Base-by-base conservation (phyloP, 148 eudicot species). In the Cornus suecica region DNA sequence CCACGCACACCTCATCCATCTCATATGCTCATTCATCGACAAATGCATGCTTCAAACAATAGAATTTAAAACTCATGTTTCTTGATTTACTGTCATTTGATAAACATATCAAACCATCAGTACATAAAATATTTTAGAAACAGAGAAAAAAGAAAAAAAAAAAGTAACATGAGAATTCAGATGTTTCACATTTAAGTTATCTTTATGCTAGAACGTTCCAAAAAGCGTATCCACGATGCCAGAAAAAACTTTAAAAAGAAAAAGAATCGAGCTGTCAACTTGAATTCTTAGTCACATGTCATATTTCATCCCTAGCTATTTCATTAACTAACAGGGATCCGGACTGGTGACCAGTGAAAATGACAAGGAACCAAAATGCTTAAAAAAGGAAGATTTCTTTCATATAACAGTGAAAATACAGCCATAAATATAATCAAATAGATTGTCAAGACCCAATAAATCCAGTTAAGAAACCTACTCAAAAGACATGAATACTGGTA, bases 401-500 rank as follows among this genome's bases (percentile, higher is more conserved):
- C 1, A 32, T 32, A 32, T 52, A 14, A 32, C 52, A 4, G 52
- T 9, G 10, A 45, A 8, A 45, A 64, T 6, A 5, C 13, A 62
- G 7, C 37, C 37, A 32, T 32, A 32, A 32, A 32, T 32, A 34
- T 27, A 10, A 10, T 37, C 37, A n/a, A 25, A 62, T 14, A 31
- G 29, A 70, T 69, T 71, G 63, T 71, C 60, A 78, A 51, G 56
- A 22, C n/a, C n/a, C n/a, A n/a, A 16, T n/a, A n/a, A 30, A 54
- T 54, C 52, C 56, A 32, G 51, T 23, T 31, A 54, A 30, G 63
- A 69, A 77, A 30, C 27, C 29, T 6, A 30, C 23, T 70, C 28
- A 48, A 18, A 65, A 24, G 52, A 20, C 5, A 60, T 3, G 24
- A 30, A 30, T 32, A 30, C 66, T 18, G 2, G 3, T 8, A 48